A percentile compares a stretch with the other conserved stretches of the same genome.
Conservation (phyloP, 2,329 filamentous ascomycete species). For the Aspergillus vadensis region DNA sequence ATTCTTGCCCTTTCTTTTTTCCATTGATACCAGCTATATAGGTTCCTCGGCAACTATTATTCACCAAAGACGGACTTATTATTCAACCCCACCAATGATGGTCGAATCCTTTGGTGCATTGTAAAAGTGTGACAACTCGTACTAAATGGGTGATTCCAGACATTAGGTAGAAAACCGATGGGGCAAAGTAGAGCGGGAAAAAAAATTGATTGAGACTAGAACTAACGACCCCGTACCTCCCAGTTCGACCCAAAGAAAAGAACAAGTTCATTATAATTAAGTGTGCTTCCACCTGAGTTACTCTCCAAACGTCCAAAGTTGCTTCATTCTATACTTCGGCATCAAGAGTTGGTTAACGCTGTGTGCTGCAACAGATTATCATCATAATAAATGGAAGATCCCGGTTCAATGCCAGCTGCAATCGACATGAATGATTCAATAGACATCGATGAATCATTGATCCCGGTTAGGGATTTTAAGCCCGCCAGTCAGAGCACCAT, state of each 20-base stretch:
- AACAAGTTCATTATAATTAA: background rate
- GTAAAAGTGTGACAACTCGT: too few relatives aligned
- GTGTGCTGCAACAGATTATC: background rate
- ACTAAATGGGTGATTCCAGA: background rate
- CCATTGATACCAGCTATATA: too few relatives aligned
- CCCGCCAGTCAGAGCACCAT: constrained; percentile 54
- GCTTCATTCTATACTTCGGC: background rate
- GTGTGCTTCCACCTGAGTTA: background rate
- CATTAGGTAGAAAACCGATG: background rate
- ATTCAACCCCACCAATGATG: too few relatives aligned
- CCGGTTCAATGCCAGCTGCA: constrained; percentile 18
- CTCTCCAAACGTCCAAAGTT: background rate
- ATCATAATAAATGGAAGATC: constrained; percentile 14
- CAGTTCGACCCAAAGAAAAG: background rate
- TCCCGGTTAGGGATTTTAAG: constrained; percentile 57
- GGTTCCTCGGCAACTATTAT: too few relatives aligned
- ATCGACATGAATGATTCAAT: constrained; percentile 35
- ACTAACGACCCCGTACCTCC: background rate
- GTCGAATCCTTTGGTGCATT: too few relatives aligned
- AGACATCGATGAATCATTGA: constrained; percentile 56
- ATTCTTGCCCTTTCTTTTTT: too few relatives aligned
- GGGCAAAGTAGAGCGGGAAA: background rate
- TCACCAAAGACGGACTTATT: too few relatives aligned
- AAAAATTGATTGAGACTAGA: background rate
- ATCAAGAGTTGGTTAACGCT: background rate